Percentiles rank a stretch among this genome's conserved stretches.
Evolutionary conservation across 139 green algal genomes (phyloP).

Genomic region (Tetradesmus lagerheimii): DNA sequence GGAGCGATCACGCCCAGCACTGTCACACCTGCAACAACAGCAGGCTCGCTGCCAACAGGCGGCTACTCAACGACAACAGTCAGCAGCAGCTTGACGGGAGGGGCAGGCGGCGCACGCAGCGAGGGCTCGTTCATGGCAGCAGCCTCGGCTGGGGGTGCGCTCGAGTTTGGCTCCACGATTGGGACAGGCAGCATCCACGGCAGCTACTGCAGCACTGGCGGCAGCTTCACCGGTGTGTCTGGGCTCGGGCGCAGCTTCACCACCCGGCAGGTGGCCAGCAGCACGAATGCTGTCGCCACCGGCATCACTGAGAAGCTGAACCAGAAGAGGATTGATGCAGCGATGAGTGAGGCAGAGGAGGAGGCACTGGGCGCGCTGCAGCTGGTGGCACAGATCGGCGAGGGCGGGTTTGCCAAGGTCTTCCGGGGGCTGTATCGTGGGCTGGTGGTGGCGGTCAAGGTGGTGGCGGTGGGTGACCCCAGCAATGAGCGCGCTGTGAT

Average conservation of each 20-base stretch:
- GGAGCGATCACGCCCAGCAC: slow-evolving; percentile 9
- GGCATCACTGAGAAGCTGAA: slow-evolving; percentile 77
- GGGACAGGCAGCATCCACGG: slow-evolving; percentile 11
- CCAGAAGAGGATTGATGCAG: slow-evolving; percentile 63
- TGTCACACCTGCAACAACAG: slow-evolving; percentile 30
- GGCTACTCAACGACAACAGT: neutral
- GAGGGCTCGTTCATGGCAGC: slow-evolving; percentile 37
- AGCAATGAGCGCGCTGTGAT: slow-evolving; percentile 72
- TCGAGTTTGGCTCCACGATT: slow-evolving; percentile 37
- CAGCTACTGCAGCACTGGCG: slow-evolving; percentile 20
- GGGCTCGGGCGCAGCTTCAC: slow-evolving; percentile 27
- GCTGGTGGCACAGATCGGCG: slow-evolving; percentile 59
- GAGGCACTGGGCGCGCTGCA: slow-evolving; percentile 37
- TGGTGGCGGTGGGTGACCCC: slow-evolving; percentile 62
- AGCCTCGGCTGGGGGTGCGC: neutral
- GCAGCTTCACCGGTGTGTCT: neutral
- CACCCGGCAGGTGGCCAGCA: slow-evolving; percentile 39
- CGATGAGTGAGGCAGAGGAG: slow-evolving; percentile 38
- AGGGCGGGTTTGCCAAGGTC: slow-evolving; percentile 74
- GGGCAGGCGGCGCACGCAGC: neutral
- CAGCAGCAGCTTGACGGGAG: slow-evolving; percentile 14
- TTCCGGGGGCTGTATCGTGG: slow-evolving; percentile 65
- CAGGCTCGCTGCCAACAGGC: neutral
- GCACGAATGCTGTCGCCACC: slow-evolving; percentile 64
- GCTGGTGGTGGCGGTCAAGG: slow-evolving; percentile 55